These are phyloP conservation scores for Penicillium canariense DNA, from an alignment of 495 filamentous ascomycete genomes.

Conservation along the genomic window DNA sequence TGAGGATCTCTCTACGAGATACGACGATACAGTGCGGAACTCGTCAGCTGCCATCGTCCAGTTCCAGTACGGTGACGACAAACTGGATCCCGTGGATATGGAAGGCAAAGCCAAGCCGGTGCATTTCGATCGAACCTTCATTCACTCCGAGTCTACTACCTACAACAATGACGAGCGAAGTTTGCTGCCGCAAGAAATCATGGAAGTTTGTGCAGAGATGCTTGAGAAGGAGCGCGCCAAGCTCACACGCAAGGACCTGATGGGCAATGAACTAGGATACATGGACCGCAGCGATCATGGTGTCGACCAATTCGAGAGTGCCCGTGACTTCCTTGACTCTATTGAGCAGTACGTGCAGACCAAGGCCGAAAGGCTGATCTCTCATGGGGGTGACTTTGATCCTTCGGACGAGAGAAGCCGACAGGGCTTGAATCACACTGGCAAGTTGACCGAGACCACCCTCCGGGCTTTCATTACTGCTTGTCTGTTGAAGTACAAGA, in stretches of 20 bases:
- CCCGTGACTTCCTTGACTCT: conserved; percentile 74
- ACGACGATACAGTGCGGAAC: conserved; percentile 92
- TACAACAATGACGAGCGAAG: conserved; percentile 72
- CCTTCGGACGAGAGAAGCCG: conserved; percentile 37
- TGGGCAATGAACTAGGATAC: conserved; percentile 56
- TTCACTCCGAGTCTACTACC: conserved; percentile 73
- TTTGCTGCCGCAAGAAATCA: conserved; percentile 72
- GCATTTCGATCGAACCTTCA: conserved; percentile 88
- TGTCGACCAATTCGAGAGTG: conserved; percentile 83
- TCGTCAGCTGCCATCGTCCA: conserved; percentile 83
- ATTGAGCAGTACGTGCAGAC: conserved; percentile 65
- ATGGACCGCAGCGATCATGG: conserved; percentile 60
- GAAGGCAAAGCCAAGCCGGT: conserved; percentile 92
- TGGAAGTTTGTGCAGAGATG: conserved; percentile 58
- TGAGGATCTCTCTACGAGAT: conserved; percentile 87
- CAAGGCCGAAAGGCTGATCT: conserved; percentile 54
- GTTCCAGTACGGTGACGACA: conserved; percentile 95
- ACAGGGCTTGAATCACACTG: conserved; percentile 62
- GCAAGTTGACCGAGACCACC: conserved; percentile 74
- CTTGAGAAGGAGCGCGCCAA: conserved; percentile 64
- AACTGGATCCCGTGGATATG: conserved; percentile 95
- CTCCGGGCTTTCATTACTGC: conserved; percentile 72
- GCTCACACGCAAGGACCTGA: conserved; percentile 56
- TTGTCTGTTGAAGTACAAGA: conserved; percentile 86
- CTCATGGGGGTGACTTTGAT: conserved; percentile 39